Evolutionary conservation across 2,329 filamentous ascomycete species (phyloP).

Genomic region (Talaromyces piceae): DNA sequence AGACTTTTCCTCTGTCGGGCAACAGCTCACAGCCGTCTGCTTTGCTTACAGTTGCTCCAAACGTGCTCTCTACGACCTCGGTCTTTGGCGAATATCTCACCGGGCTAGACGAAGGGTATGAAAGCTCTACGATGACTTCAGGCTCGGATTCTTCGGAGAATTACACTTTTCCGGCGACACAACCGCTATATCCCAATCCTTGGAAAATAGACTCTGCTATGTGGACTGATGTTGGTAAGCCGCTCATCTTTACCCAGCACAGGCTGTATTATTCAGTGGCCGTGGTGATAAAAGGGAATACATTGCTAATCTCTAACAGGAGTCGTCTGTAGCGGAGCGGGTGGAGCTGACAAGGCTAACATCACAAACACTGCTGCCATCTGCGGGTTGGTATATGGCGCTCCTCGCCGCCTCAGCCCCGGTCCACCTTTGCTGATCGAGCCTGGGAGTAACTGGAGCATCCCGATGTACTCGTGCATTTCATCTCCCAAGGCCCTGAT

Average conservation of each 20-base stretch:
- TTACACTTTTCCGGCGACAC: background rate
- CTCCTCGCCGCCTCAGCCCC: conserved; percentile 27
- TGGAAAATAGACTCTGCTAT: background rate
- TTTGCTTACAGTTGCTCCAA: conserved; percentile 3
- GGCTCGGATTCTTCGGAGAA: background rate
- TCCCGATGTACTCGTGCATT: conserved; percentile 40
- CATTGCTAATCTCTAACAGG: conserved; percentile 2
- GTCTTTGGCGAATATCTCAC: conserved; percentile 5
- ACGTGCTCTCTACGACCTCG: background rate
- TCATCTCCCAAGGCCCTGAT: conserved; percentile 37
- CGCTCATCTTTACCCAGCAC: background rate
- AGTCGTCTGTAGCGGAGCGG: conserved; percentile 12
- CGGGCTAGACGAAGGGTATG: conserved; percentile 13
- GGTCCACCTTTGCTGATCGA: conserved; percentile 32
- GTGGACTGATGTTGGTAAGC: background rate
- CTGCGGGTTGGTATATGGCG: conserved; percentile 38
- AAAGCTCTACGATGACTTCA: background rate
- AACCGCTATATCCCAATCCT: conserved; percentile 1
- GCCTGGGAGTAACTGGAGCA: conserved; percentile 36
- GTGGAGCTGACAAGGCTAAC: conserved; percentile 28
- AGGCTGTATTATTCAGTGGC: background rate
- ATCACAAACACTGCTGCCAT: conserved; percentile 35
- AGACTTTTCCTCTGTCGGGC: conserved; percentile 24
- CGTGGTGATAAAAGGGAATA: background rate
- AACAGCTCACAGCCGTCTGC: background rate